These are phyloP conservation scores for Cordyceps militaris DNA, from an alignment of 2,329 filamentous ascomycete genomes.

Conservation along the genomic window DNA sequence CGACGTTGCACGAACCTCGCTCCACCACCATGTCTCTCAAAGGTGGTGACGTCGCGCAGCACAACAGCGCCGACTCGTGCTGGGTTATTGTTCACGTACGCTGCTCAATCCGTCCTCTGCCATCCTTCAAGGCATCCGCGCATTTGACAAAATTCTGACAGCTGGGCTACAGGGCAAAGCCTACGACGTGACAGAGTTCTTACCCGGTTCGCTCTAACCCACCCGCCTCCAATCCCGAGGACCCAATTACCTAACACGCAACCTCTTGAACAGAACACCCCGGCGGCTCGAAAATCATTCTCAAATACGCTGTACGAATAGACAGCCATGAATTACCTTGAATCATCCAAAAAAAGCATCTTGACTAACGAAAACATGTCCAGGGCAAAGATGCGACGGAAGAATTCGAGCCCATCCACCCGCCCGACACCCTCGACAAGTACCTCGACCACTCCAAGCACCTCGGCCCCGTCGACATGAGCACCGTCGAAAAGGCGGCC, in stretches of 20 bases:
- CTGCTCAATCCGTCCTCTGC: background rate
- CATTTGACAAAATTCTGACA: background rate
- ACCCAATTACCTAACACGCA: background rate
- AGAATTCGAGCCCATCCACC: constrained; percentile 82
- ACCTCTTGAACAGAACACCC: constrained; percentile 59
- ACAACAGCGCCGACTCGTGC: constrained; percentile 76
- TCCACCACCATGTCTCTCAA: constrained; percentile 36
- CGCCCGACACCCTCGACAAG: constrained; percentile 79
- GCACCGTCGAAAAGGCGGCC: constrained; percentile 62
- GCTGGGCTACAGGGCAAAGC: constrained; percentile 54
- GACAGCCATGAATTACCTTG: background rate
- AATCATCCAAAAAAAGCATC: background rate
- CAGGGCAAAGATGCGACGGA: constrained; percentile 86
- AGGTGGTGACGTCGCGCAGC: constrained; percentile 53
- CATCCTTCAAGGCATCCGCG: too few species aligned
- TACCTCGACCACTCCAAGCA: constrained; percentile 83
- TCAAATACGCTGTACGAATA: constrained; percentile 71
- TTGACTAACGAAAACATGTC: background rate
- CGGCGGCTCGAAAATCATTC: constrained; percentile 83
- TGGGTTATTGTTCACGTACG: constrained; percentile 81
- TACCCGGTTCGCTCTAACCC: constrained; percentile 52
- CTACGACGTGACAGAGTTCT: constrained; percentile 84
- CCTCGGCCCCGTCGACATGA: constrained; percentile 83
- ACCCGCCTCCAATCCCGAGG: background rate
- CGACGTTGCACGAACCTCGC: background rate